Percentiles rank a stretch among this genome's conserved stretches.
These are phyloP conservation scores for Fusarium concolor DNA, from an alignment of 2,329 filamentous ascomycete genomes.

Conservation along the genomic window DNA sequence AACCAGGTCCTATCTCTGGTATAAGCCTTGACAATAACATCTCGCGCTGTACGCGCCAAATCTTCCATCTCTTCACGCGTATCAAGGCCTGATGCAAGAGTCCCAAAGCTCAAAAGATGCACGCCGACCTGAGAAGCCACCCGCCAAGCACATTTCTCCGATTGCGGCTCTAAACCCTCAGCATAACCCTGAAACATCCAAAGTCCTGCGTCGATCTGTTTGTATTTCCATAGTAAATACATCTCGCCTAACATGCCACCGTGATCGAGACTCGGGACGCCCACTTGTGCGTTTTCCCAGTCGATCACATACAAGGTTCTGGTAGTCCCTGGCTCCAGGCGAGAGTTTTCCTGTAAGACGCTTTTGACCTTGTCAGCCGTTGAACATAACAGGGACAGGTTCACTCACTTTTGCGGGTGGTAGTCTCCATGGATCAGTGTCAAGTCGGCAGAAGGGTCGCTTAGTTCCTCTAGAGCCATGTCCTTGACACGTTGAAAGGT, in stretches of 20 bases:
- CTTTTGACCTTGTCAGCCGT: neutral
- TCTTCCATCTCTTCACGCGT: no score
- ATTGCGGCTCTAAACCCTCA: neutral
- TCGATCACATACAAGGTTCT: conserved; percentile 1
- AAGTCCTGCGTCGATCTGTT: neutral
- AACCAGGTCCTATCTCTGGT: conserved; percentile 5
- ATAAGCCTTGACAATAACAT: neutral
- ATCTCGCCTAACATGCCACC: conserved; percentile 19
- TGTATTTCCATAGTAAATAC: neutral
- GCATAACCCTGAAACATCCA: conserved; percentile 6
- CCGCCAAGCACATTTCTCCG: no score
- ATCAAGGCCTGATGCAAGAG: no score
- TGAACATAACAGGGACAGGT: fast-evolving
- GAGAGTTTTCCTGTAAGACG: neutral
- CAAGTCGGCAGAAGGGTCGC: neutral
- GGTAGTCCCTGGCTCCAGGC: neutral
- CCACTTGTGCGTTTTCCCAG: conserved; percentile 12
- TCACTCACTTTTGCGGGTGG: conserved; percentile 2
- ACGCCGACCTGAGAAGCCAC: no score
- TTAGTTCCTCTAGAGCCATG: neutral
- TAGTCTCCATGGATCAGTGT: conserved; percentile 8
- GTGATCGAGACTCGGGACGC: neutral
- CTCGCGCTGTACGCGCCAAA: no score
- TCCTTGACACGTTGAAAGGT: neutral
- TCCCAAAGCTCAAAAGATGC: no score